Evolutionary conservation across 2,329 filamentous ascomycete species (phyloP).

Genomic region (Camillea tinctor): DNA sequence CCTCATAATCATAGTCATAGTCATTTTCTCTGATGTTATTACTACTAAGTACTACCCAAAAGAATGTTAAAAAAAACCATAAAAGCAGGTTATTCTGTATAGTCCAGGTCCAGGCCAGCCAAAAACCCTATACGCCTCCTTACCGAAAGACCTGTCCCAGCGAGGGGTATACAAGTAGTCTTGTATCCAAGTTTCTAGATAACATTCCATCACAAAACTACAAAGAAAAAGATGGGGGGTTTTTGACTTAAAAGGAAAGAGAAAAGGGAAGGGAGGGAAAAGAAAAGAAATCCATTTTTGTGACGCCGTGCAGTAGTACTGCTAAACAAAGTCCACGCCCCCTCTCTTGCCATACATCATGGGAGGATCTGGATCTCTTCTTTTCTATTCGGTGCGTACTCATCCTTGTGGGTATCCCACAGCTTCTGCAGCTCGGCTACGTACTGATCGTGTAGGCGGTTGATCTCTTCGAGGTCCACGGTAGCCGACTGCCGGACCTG

Average conservation of each 20-base stretch:
- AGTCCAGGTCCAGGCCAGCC: background rate
- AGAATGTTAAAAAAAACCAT: background rate
- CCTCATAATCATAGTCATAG: background rate
- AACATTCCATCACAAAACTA: background rate
- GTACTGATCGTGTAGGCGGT: constrained; percentile 77
- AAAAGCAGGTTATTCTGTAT: background rate
- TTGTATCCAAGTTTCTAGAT: background rate
- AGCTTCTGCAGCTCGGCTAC: constrained; percentile 69
- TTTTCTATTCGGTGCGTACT: constrained; percentile 62
- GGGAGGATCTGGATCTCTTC: constrained; percentile 65
- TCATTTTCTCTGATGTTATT: background rate
- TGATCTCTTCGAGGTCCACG: constrained; percentile 73
- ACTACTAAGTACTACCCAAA: background rate
- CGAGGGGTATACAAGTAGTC: background rate
- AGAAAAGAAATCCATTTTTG: background rate
- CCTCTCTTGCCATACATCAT: constrained; percentile 8
- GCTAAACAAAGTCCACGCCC: background rate
- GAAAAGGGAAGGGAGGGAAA: no score
- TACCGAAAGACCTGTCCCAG: background rate
- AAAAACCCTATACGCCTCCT: background rate
- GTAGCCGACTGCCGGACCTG: constrained; percentile 60
- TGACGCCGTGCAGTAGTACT: no score
- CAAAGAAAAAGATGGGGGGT: background rate
- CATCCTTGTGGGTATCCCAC: constrained; percentile 77
- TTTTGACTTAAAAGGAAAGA: background rate